Base-by-base conservation (phyloP, 2,329 filamentous ascomycete genomes). In the Plenodomus biglobosus region DNA sequence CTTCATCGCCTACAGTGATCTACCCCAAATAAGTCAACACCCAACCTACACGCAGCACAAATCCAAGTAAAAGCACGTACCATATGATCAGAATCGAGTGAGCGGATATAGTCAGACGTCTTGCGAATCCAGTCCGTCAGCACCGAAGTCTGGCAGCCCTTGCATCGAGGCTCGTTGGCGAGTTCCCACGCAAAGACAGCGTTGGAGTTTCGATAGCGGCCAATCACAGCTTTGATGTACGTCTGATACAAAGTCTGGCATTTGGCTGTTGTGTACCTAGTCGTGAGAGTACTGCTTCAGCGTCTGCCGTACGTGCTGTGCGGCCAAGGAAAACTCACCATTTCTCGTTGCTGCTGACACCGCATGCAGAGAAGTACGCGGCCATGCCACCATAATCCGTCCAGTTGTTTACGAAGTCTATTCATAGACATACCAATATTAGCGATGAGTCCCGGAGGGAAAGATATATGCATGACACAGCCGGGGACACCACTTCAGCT, bases 101-200 rank as follows among this genome's bases (percentile, higher is more conserved):
- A 78, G 69, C 87, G 87, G 69, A 88, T 81, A 62, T 85, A 87
- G 8, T 75, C 69, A 20, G 80, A 83, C 2, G 78, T 82, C 4
- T 69, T 69, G 35, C 75, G 71, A 16, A 83, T 83, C 85, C 85
- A 88, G 38, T 80, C 74, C 30, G 76, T 78, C 50, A 87, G 75
- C 18, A 85, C 76, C 7, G 77, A 75, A 3, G 80, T 79, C 35
- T 74, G 71, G 62, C 85, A 88, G 11, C 81, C 78, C 13, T 77
- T 74, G 71, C 84, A 87, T 50, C 85, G 76, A 15, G 84, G 81
- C 69, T 88, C 85, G 56, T 88, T 88, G 47, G 76, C 81, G 1
- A 88, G 73, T 59, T 88, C 85, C 85, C 85, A 88, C 0, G 83
- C 82, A 55, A 87, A 82, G 39, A 88, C 77, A 0, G 85, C 78